These are phyloP conservation scores for Xanthoconium stramineum DNA, from an alignment of 768 basidiomycete genomes.

Conservation along the genomic window DNA sequence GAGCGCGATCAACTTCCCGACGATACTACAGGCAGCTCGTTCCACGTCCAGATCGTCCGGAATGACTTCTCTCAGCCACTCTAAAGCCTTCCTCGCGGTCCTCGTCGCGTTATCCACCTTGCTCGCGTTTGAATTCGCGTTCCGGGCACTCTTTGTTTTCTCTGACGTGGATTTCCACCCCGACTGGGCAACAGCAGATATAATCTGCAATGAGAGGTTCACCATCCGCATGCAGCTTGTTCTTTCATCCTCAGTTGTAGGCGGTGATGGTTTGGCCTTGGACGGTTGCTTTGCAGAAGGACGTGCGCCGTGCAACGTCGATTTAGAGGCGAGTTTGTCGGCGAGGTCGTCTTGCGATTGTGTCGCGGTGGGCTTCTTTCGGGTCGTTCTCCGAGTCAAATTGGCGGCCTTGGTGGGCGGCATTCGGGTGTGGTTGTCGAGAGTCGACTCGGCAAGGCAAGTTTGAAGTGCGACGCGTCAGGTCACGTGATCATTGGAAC, in stretches of 20 bases:
- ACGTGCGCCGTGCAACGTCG: slow-evolving; percentile 25
- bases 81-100: slow-evolving; percentile 44
- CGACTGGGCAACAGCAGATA: slow-evolving; percentile 50
- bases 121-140: slow-evolving; percentile 27
- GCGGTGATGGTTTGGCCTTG: neutral
- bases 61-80: slow-evolving; percentile 42
- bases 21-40: slow-evolving; percentile 63
- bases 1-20: slow-evolving; percentile 63
- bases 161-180: slow-evolving; percentile 50
- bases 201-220: slow-evolving; percentile 56
- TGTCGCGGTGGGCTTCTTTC: slow-evolving; percentile 9
- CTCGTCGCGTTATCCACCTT: slow-evolving; percentile 32
- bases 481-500: neutral
- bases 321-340: slow-evolving; percentile 20
- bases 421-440: neutral
- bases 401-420: slow-evolving; percentile 3
- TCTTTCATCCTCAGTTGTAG: slow-evolving; percentile 35
- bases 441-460: neutral
- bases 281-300: slow-evolving; percentile 29
- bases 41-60: slow-evolving; percentile 63
- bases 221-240: slow-evolving; percentile 58
- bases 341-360: neutral
- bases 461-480: neutral
- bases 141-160: slow-evolving; percentile 23
- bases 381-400: slow-evolving; percentile 10